Percentiles rank a stretch among this genome's conserved stretches.
phyloP scores from a whole-genome alignment of 1,139 yeast genomes.

The Scheffersomyces titani region DNA sequence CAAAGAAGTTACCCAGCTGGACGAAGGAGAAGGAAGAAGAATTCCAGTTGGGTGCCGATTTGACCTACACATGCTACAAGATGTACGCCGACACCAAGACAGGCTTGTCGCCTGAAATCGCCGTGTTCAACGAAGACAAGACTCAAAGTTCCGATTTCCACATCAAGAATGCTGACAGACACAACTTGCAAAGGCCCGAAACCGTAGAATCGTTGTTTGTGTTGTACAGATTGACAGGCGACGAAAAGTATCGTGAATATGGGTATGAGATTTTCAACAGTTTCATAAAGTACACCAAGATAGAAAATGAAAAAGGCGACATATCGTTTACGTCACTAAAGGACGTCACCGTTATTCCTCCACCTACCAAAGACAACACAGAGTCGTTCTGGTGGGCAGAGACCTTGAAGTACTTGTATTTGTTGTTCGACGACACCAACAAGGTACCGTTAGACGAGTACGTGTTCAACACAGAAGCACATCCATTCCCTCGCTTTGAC shows the following conservation, averaged over 20 bases:
- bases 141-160: constrained; percentile 51
- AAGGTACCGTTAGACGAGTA: constrained; percentile 61
- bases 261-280: constrained; percentile 84
- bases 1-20: constrained; percentile 44
- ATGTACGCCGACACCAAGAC: constrained; percentile 74
- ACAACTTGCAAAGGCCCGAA: constrained; percentile 90
- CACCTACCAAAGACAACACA: constrained; percentile 65
- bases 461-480: constrained; percentile 92
- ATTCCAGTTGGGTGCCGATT: constrained; percentile 68
- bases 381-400: constrained; percentile 96
- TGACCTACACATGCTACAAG: constrained; percentile 79
- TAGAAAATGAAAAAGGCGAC: constrained; percentile 53
- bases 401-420: constrained; percentile 83
- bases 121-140: constrained; percentile 60
- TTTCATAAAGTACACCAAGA: constrained; percentile 60
- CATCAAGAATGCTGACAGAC: constrained; percentile 73
- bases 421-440: constrained; percentile 70
- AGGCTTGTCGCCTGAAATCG: constrained; percentile 89
- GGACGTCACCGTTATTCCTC: constrained; percentile 62
- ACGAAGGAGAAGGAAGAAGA: constrained; percentile 45
- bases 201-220: constrained; percentile 88
- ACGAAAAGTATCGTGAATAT: constrained; percentile 82
- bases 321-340: constrained; percentile 65
- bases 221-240: constrained; percentile 78
- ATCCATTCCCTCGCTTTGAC: constrained; percentile 78